phyloP scores from a whole-genome alignment of 73 alveolate genomes.

The Uronychia binucleata region DNA sequence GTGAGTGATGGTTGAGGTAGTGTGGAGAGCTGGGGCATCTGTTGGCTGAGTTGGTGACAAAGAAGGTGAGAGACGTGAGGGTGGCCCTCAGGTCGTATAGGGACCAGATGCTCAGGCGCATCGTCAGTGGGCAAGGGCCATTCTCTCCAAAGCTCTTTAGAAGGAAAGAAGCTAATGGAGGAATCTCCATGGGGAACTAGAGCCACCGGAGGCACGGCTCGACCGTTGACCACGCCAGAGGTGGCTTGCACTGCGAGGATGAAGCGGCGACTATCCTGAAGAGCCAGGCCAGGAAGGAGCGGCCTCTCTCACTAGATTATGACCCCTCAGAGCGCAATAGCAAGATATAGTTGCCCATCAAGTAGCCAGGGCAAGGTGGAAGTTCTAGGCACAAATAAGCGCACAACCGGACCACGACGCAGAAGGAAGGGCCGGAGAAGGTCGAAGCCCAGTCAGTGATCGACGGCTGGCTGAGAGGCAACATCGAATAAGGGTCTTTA shows the following conservation, averaged over 20 bases:
- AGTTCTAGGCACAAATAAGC: neutral
- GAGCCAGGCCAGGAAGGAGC: no score
- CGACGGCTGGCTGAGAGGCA: neutral
- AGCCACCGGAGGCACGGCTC: no score
- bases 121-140: neutral
- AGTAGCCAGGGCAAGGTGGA: no score
- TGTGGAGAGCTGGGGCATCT: constrained; percentile 73
- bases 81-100: constrained; percentile 76
- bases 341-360: no score
- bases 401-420: neutral
- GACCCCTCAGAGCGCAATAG: no score
- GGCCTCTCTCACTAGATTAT: no score
- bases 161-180: no score
- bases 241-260: no score
- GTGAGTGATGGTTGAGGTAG: constrained; percentile 87
- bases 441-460: neutral
- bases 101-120: constrained; percentile 57
- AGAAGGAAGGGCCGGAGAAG: neutral
- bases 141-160: neutral
- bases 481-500: neutral
- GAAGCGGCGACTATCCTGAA: no score
- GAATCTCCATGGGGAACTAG: no score
- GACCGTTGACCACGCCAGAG: no score
- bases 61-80: constrained; percentile 77
- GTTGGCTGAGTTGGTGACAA: constrained; percentile 67